Evolutionary conservation across 495 filamentous ascomycete species (phyloP).

Genomic region (Platismatia glauca): DNA sequence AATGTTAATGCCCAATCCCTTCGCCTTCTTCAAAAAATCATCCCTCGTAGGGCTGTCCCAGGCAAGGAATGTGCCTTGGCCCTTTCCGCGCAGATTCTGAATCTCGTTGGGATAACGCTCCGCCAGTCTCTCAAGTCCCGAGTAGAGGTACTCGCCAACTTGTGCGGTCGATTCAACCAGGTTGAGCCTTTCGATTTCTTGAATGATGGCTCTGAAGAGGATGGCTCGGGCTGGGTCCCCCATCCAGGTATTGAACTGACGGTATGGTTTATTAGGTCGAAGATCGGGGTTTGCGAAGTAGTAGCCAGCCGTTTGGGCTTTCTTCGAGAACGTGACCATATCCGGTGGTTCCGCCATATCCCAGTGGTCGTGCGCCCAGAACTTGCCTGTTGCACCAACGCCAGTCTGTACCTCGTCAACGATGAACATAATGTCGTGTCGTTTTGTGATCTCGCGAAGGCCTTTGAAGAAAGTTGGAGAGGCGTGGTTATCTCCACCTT

Average conservation of each 20-base stretch:
- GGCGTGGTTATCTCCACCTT: constrained; percentile 98
- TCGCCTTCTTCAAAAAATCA: constrained; percentile 71
- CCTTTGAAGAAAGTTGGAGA: constrained; percentile 86
- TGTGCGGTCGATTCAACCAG: constrained; percentile 73
- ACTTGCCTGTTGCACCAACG: constrained; percentile 88
- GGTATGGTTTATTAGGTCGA: constrained; percentile 97
- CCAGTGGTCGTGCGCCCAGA: constrained; percentile 99
- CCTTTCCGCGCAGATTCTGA: constrained; percentile 84
- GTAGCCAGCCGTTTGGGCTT: constrained; percentile 96
- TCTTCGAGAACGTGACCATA: constrained; percentile 99
- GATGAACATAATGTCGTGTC: constrained; percentile 82
- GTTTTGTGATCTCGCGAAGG: constrained; percentile 76
- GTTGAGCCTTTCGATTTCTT: constrained; percentile 73
- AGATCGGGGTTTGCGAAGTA: constrained; percentile 84
- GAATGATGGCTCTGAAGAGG: constrained; percentile 84
- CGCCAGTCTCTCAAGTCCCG: constrained; percentile 58
- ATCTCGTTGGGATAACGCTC: constrained; percentile 74
- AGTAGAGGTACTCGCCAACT: constrained; percentile 78
- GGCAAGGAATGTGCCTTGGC: constrained; percentile 93
- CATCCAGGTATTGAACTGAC: constrained; percentile 99
- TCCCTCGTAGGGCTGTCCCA: constrained; percentile 86
- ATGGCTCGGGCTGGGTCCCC: constrained; percentile 87
- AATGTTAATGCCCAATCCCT: constrained; percentile 83
- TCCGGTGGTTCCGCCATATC: constrained; percentile 74
- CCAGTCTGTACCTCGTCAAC: constrained; percentile 99